Evolutionary conservation across 495 filamentous ascomycete species (phyloP), one percentile per base, ranked within the genome.

Genomic region (Podospora didyma): DNA sequence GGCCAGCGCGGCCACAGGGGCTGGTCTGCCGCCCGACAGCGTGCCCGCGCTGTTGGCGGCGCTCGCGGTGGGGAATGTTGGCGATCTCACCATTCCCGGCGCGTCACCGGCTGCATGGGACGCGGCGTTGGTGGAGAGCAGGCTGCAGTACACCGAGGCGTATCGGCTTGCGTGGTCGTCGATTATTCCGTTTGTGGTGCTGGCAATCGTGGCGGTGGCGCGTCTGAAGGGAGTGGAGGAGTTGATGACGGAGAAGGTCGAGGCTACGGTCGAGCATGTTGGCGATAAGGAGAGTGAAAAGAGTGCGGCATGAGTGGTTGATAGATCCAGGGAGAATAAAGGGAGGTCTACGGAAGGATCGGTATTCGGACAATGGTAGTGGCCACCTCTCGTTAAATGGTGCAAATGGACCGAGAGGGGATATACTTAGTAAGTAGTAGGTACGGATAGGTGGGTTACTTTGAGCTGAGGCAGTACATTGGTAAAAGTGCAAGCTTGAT

Each of bases 101-200:
- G 68, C 73, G 14, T 75, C 70, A 31, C 45, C 56, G 0, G 61
- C 54, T 0, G 66, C 80, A 26, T 67, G 76, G 62, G 62, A 42
- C 0, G 72, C 67, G 17, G 77, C 74, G 5, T 53, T 65, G 21
- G 58, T 59, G 3, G 72, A 70, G 19, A 79, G 76, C 57, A 67
- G 64, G 35, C 63, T 67, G 61, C 62, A 73, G 61, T 79, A 79
- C 57, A 70, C 76, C 0, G 51, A 69, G 17, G 76, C 77, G 0
- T 81, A 79, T 56, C 60, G 72, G 20, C 50, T 81, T 10, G 79
- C 77, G 0, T 82, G 80, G 80, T 62, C 73, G 24, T 76, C 72
- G 41, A 69, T 83, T 14, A 75, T 81, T 45, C 80, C 80, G 1
- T 83, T 83, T 61, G 76, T 81, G 7, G 74, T 79, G 7, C 58